These are phyloP conservation scores for Pseudogymnoascus sp. DNA, from an alignment of 2,329 filamentous ascomycete species.

Conservation along the genomic window DNA sequence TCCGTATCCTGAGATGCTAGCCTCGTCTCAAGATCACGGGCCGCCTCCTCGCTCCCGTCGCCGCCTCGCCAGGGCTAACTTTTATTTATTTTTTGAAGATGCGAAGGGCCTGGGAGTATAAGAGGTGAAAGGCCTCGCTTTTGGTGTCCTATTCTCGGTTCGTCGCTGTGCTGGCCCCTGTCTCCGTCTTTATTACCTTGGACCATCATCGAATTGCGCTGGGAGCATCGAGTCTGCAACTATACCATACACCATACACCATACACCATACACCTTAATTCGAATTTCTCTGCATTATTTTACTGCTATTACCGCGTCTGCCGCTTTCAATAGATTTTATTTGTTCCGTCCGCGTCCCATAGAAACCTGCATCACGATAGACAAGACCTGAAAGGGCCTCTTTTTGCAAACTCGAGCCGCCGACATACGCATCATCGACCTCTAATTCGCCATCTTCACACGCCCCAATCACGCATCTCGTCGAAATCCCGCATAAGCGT, in stretches of 20 bases:
- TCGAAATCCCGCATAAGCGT: constrained; percentile 4
- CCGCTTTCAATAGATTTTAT: neutral
- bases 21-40: constrained; percentile 6
- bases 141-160: neutral
- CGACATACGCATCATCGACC: neutral
- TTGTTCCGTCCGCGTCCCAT: neutral
- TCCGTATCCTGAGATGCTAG: constrained; percentile 7
- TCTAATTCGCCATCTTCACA: constrained; percentile 4
- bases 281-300: neutral
- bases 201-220: constrained; percentile 6
- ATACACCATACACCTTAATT: neutral
- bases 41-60: constrained; percentile 8
- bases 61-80: neutral
- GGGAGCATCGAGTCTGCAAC: neutral
- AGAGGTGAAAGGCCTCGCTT: neutral
- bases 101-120: neutral
- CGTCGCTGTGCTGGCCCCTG: constrained; percentile 1
- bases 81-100: neutral
- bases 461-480: neutral
- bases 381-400: neutral
- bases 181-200: neutral
- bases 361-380: neutral
- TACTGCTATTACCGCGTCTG: neutral
- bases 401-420: neutral
- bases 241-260: neutral